A percentile compares a stretch with the other conserved stretches of the same genome.
phyloP scores from a whole-genome alignment of 306 rosid genomes.

The Neltuma alba region DNA sequence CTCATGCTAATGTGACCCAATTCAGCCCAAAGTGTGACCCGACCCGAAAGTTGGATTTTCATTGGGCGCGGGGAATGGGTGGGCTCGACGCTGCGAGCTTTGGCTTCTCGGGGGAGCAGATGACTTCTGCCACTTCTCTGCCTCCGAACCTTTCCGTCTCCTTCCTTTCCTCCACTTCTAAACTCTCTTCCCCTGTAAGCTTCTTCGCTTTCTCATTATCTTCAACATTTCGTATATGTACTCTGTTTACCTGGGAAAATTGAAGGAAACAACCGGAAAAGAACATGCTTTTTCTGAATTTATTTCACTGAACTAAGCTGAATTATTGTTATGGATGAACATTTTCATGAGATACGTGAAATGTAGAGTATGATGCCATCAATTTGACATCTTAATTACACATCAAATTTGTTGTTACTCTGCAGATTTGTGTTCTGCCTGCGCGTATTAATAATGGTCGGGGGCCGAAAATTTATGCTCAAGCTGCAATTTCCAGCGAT shows the following conservation, averaged over 20 bases:
- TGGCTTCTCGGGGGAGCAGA: not conserved
- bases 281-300: not conserved
- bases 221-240: not conserved
- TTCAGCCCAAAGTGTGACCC: not conserved
- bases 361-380: not conserved
- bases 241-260: not conserved
- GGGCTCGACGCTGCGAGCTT: not conserved
- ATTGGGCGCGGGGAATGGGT: too few relatives aligned
- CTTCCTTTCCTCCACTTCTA: constrained; percentile 24
- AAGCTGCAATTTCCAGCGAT: constrained; percentile 49
- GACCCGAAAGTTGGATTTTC: not conserved
- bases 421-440: constrained; percentile 37
- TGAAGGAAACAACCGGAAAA: not conserved
- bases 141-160: constrained; percentile 35
- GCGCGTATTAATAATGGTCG: constrained; percentile 35
- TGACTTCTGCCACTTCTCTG: constrained; percentile 26
- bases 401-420: not conserved
- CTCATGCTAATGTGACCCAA: not conserved
- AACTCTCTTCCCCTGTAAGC: constrained; percentile 36
- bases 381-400: not conserved
- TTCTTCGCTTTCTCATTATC: not conserved
- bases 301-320: not conserved
- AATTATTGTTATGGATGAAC: not conserved
- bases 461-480: constrained; percentile 48
- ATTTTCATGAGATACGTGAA: not conserved